Evolutionary conservation across 306 rosid species (phyloP).

Genomic region (Rubus parviflorus): DNA sequence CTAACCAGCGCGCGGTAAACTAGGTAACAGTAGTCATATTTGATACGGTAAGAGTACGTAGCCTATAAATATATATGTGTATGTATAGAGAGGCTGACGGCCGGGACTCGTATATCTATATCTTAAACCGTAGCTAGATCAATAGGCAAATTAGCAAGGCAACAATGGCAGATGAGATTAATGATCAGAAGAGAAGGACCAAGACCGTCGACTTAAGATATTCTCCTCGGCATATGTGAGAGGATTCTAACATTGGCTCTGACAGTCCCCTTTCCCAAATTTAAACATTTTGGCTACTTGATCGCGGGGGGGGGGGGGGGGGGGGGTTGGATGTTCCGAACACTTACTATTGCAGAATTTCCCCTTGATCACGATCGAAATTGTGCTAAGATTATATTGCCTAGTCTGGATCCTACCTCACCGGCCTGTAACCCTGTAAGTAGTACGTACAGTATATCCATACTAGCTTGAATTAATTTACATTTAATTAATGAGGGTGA

Average conservation of each 20-base stretch:
- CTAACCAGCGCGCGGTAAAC: not conserved
- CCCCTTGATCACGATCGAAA: not conserved
- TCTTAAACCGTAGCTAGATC: not conserved
- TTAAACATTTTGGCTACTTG: not conserved
- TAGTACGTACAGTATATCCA: no score
- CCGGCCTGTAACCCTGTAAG: not conserved
- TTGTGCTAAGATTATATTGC: not conserved
- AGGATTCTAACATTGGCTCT: not conserved
- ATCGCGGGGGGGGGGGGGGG: no score
- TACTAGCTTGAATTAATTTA: no score
- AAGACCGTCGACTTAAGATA: not conserved
- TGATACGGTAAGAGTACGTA: not conserved
- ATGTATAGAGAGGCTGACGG: no score
- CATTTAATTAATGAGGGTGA: no score
- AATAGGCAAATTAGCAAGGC: not conserved
- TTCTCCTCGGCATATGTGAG: not conserved
- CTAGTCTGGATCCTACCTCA: no score
- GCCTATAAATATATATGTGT: no score
- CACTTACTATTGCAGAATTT: no score
- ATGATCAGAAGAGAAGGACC: not conserved
- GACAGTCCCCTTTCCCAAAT: not conserved
- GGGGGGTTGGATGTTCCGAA: no score
- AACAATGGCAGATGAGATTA: not conserved
- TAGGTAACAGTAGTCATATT: not conserved
- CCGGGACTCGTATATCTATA: no score